Conservation (phyloP, 129 eudicot genomes). For the Pulicaria dysenterica region DNA sequence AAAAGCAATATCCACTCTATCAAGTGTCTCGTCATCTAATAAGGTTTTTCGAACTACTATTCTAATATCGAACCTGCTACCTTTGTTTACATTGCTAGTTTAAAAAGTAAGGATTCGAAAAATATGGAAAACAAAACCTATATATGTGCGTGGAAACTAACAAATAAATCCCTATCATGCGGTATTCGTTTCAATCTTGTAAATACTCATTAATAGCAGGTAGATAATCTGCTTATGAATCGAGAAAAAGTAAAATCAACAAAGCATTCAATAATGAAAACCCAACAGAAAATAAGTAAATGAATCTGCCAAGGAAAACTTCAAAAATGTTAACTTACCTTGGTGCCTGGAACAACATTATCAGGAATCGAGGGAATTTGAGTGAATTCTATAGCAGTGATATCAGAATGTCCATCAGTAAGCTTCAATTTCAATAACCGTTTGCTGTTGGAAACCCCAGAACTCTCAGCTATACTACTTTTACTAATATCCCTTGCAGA, state of each 20-base stretch:
- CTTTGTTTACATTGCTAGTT: no score
- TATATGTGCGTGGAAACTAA: no score
- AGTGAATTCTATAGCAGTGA: constrained; percentile 74
- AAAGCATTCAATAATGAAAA: background rate
- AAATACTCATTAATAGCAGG: background rate
- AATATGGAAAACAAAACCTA: no score
- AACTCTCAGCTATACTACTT: constrained; percentile 54
- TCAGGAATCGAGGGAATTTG: constrained; percentile 70
- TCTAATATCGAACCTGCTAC: no score
- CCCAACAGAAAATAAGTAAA: background rate
- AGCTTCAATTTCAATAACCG: constrained; percentile 72
- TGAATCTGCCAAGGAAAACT: background rate
- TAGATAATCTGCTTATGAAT: background rate
- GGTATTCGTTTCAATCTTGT: background rate
- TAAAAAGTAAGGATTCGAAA: no score
- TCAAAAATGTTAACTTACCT: constrained; percentile 33
- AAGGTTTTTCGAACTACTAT: no score
- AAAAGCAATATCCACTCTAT: no score
- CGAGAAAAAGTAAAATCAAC: background rate
- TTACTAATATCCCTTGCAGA: constrained; percentile 73
- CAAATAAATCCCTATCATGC: no score
- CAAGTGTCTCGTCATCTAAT: no score
- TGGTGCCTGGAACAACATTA: constrained; percentile 81
- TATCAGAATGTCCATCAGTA: constrained; percentile 78
- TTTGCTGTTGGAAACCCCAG: constrained; percentile 51